phyloP scores from a whole-genome alignment of 164 flowering plant species.

The Sextonia rubra region DNA sequence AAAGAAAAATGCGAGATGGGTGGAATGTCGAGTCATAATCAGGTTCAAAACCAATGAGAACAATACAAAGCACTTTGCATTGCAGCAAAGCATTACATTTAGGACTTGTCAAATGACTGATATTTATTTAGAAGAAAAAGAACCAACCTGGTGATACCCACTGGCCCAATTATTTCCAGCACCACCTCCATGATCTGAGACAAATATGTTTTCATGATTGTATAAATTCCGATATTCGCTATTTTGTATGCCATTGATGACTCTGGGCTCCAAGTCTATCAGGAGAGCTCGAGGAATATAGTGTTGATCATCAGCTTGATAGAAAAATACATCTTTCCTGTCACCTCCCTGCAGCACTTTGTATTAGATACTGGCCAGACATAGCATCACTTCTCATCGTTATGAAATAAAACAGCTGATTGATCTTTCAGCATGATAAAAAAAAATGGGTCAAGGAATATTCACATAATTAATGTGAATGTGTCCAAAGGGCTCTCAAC shows the following conservation, averaged over 20 bases:
- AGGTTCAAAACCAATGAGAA: background rate
- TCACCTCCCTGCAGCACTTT: constrained; percentile 82
- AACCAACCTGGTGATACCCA: constrained; percentile 71
- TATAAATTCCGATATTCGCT: constrained; percentile 92
- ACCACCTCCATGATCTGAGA: constrained; percentile 95
- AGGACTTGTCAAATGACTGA: background rate
- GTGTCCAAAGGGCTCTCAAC: no score
- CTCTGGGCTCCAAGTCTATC: constrained; percentile 96
- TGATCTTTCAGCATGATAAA: background rate
- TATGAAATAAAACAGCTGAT: background rate
- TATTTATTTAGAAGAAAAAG: background rate
- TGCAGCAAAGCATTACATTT: background rate
- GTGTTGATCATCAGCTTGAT: constrained; percentile 99
- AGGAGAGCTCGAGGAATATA: constrained; percentile 92
- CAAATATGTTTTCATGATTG: constrained; percentile 92
- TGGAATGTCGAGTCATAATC: background rate
- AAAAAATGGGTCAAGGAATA: background rate
- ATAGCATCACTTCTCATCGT: background rate
- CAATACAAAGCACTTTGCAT: background rate
- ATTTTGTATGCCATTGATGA: constrained; percentile 93
- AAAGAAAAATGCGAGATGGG: background rate
- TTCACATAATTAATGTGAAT: background rate
- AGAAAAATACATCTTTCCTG: constrained; percentile 97
- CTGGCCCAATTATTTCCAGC: constrained; percentile 99
- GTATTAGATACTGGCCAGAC: constrained; percentile 1